Percentiles rank a stretch among this genome's conserved stretches.
These are phyloP conservation scores for Fusarium sp. DNA, from an alignment of 2,329 filamentous ascomycete genomes.

Conservation along the genomic window DNA sequence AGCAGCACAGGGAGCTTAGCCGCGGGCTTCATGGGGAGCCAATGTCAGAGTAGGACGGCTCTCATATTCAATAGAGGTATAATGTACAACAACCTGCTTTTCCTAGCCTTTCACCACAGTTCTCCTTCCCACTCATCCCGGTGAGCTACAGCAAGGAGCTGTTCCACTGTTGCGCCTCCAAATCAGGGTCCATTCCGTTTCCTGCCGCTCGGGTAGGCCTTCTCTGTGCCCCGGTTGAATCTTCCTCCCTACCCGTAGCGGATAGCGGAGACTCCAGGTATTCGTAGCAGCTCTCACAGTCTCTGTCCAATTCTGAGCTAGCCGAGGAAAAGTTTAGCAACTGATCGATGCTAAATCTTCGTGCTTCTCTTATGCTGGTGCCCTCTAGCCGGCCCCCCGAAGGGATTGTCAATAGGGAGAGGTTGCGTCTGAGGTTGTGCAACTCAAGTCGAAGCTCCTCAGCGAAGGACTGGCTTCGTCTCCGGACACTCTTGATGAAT, in stretches of 20 bases:
- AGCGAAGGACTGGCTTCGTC: conserved; percentile 48
- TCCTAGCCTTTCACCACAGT: conserved; percentile 19
- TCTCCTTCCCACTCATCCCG: neutral
- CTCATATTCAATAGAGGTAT: conserved; percentile 52
- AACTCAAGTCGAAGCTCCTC: conserved; percentile 48
- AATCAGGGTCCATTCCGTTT: conserved; percentile 24
- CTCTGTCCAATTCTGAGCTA: conserved; percentile 33
- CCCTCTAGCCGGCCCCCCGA: conserved; percentile 16
- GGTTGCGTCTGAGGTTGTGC: conserved; percentile 40
- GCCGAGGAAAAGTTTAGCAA: conserved; percentile 29
- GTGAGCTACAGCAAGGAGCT: conserved; percentile 14
- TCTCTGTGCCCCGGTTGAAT: conserved; percentile 29
- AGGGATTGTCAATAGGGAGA: conserved; percentile 27
- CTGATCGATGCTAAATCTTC: conserved; percentile 41
- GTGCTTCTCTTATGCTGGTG: conserved; percentile 6
- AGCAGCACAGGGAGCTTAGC: conserved; percentile 38
- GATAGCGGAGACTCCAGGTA: conserved; percentile 42
- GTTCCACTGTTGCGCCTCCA: conserved; percentile 37
- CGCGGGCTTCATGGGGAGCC: conserved; percentile 45
- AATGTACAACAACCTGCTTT: conserved; percentile 54
- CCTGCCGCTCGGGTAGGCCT: conserved; percentile 25
- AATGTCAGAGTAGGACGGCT: conserved; percentile 49
- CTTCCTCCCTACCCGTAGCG: conserved; percentile 45
- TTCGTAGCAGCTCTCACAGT: conserved; percentile 41
- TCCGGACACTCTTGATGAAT: conserved; percentile 48